Evolutionary conservation across 176 grass and related monocot species (phyloP).

Genomic region (Oryza punctata): DNA sequence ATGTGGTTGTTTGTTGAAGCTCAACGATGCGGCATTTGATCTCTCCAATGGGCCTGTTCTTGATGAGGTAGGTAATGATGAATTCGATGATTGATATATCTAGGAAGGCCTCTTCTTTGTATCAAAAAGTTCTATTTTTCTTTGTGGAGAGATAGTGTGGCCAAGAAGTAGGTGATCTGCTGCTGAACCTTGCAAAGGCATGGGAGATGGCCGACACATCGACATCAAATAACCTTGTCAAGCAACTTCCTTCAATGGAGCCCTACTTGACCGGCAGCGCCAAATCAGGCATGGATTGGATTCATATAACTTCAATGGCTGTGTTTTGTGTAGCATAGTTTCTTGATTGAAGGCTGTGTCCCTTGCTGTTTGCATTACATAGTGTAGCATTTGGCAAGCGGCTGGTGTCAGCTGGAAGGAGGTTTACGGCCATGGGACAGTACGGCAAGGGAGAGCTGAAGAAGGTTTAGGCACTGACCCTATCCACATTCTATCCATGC

Average conservation of each 20-base stretch:
- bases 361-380: conserved; percentile 46
- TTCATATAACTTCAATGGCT: neutral
- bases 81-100: neutral
- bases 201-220: conserved; percentile 79
- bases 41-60: conserved; percentile 86
- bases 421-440: conserved; percentile 76
- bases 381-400: conserved; percentile 89
- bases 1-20: conserved; percentile 46
- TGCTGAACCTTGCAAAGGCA: conserved; percentile 72
- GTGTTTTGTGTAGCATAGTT: neutral
- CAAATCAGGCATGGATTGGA: conserved; percentile 69
- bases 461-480: conserved; percentile 48
- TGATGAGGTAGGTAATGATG: conserved; percentile 49
- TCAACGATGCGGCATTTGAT: conserved; percentile 94
- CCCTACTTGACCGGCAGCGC: conserved; percentile 55
- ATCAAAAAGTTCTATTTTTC: neutral
- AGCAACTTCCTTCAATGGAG: conserved; percentile 65
- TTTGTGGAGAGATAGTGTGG: conserved; percentile 56
- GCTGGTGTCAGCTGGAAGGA: conserved; percentile 71
- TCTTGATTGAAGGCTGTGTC: conserved; percentile 35
- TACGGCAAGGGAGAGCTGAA: conserved; percentile 73
- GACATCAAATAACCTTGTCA: conserved; percentile 62
- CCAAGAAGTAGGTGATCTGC: conserved; percentile 66
- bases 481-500: neutral
- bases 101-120: neutral